Conservation (phyloP, 2,329 filamentous ascomycete genomes). For the Diplodia scrobiculata region DNA sequence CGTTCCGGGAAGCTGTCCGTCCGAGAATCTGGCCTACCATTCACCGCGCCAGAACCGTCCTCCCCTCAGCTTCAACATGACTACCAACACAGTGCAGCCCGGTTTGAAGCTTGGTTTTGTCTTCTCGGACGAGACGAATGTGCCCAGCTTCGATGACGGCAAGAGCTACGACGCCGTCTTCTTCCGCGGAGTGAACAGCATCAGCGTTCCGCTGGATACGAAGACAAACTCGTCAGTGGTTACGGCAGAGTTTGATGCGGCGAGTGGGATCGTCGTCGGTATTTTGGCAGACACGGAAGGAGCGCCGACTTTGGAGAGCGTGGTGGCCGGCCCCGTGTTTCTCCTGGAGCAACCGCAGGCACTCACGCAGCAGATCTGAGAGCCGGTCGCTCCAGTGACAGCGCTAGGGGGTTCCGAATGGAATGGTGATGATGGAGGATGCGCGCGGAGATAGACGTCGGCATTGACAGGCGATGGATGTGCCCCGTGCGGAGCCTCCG, state of each 20-base stretch:
- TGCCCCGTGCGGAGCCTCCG: conserved; percentile 6
- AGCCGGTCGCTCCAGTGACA: background rate
- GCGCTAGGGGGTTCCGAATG: background rate
- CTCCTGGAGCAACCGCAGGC: conserved; percentile 44
- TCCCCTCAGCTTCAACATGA: conserved; percentile 37
- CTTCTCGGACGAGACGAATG: conserved; percentile 39
- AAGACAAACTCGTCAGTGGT: conserved; percentile 41
- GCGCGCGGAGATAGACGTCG: background rate
- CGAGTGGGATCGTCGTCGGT: conserved; percentile 44
- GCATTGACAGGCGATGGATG: background rate
- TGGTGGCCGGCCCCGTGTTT: conserved; percentile 47
- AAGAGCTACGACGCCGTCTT: conserved; percentile 48
- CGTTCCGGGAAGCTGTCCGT: conserved; percentile 42
- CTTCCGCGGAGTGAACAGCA: conserved; percentile 46
- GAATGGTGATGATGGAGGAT: too few species aligned
- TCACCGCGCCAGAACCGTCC: conserved; percentile 44
- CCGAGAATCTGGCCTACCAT: conserved; percentile 45
- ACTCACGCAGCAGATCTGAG: background rate
- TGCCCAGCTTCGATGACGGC: conserved; percentile 34
- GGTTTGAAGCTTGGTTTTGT: conserved; percentile 40
- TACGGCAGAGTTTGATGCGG: conserved; percentile 42
- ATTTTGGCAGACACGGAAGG: conserved; percentile 45
- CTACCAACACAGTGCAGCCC: conserved; percentile 38
- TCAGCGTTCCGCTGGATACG: conserved; percentile 45
- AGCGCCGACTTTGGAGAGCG: conserved; percentile 44